A percentile compares a stretch with the other conserved stretches of the same genome.
These are phyloP conservation scores for Sordaria brevicollis DNA, from an alignment of 495 filamentous ascomycete species.

Conservation along the genomic window DNA sequence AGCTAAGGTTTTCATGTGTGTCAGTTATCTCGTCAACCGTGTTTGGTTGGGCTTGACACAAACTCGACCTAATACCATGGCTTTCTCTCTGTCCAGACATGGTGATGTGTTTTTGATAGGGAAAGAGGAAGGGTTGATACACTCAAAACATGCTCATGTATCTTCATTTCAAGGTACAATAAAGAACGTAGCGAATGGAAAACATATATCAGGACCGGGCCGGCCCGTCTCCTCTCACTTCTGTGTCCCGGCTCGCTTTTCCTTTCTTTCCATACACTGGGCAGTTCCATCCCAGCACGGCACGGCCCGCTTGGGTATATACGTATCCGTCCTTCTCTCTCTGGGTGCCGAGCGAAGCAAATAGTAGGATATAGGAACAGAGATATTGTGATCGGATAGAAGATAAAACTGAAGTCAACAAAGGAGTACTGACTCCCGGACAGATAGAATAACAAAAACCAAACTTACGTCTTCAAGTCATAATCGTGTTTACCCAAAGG, in stretches of 20 bases:
- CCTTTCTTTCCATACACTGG: not conserved
- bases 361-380: not conserved
- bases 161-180: not conserved
- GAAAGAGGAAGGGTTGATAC: not conserved
- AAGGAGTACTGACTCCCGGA: not conserved
- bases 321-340: not conserved
- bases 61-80: too few species aligned
- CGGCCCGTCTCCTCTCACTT: not conserved
- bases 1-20: slow-evolving; percentile 37
- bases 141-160: not conserved
- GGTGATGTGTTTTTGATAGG: not conserved
- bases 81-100: not conserved
- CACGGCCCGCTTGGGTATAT: not conserved
- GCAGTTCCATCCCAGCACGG: not conserved
- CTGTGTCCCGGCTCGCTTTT: not conserved
- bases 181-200: not conserved
- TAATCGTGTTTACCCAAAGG: slow-evolving; percentile 58
- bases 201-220: not conserved
- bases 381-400: not conserved
- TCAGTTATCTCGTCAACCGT: slow-evolving; percentile 44
- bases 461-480: slow-evolving; percentile 54
- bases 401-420: not conserved
- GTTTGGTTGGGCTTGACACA: slow-evolving; percentile 53
- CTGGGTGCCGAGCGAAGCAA: not conserved
- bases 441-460: slow-evolving; percentile 44